These are phyloP conservation scores for Trypanosoma avium DNA, from an alignment of 208 protist genomes.

Conservation along the genomic window DNA sequence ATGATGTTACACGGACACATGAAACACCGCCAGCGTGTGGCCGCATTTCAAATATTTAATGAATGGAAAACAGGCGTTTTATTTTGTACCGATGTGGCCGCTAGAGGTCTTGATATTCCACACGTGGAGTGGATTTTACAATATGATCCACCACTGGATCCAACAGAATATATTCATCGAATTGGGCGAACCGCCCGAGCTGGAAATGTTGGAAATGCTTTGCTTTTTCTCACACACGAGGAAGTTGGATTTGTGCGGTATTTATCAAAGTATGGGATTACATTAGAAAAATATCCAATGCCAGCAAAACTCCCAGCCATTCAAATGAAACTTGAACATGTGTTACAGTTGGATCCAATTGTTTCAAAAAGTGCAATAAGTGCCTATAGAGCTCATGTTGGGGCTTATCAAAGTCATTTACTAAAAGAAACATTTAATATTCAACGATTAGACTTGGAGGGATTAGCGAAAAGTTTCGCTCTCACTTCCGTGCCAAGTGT, in stretches of 20 bases:
- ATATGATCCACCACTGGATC: constrained; percentile 96
- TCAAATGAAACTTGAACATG: constrained; percentile 86
- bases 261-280: constrained; percentile 80
- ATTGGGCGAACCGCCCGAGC: constrained; percentile 96
- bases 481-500: constrained; percentile 86
- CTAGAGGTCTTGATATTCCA: constrained; percentile 96
- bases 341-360: constrained; percentile 83
- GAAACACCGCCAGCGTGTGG: constrained; percentile 93
- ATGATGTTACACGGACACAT: constrained; percentile 96
- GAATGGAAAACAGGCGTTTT: constrained; percentile 88
- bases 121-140: constrained; percentile 97
- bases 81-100: constrained; percentile 95
- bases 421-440: constrained; percentile 94
- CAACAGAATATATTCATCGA: constrained; percentile 96
- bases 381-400: constrained; percentile 91
- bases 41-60: constrained; percentile 89
- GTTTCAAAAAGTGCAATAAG: constrained; percentile 89
- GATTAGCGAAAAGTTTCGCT: constrained; percentile 92
- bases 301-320: constrained; percentile 70
- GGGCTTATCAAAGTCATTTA: constrained; percentile 93
- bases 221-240: constrained; percentile 93
- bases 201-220: constrained; percentile 87
- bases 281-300: constrained; percentile 72
- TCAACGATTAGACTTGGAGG: constrained; percentile 87
- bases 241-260: constrained; percentile 91